phyloP scores from a whole-genome alignment of 2,329 filamentous ascomycete genomes.

The Fusarium bactridioides region DNA sequence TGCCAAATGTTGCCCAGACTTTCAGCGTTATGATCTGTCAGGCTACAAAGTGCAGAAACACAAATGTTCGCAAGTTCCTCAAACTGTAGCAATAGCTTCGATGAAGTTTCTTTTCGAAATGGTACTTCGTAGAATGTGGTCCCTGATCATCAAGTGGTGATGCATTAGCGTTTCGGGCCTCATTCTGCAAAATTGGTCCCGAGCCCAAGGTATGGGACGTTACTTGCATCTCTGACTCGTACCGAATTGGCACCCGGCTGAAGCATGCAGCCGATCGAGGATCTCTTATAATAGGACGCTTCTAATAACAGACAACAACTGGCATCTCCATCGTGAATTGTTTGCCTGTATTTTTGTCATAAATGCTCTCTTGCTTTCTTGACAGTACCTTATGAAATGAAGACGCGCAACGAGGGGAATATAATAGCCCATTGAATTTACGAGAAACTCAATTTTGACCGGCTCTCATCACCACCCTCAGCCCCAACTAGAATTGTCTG shows the following conservation, averaged over 20 bases:
- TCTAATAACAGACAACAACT: not conserved
- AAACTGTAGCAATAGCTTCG: too few relatives aligned
- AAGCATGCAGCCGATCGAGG: not conserved
- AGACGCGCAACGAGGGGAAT: too few relatives aligned
- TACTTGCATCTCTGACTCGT: not conserved
- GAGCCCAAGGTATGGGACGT: not conserved
- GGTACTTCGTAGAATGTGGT: not conserved
- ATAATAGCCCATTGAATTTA: too few relatives aligned
- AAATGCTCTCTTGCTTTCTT: too few relatives aligned
- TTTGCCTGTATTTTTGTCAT: too few relatives aligned
- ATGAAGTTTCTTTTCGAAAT: not conserved
- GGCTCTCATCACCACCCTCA: not conserved
- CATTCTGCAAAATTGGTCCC: not conserved
- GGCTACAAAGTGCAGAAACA: too few relatives aligned
- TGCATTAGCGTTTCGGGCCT: constrained; percentile 11
- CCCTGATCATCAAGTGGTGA: not conserved
- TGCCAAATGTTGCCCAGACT: too few relatives aligned
- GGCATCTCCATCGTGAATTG: too few relatives aligned
- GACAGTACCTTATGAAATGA: too few relatives aligned
- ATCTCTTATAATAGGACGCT: not conserved
- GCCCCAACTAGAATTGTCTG: not conserved
- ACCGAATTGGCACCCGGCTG: not conserved
- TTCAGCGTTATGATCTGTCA: too few relatives aligned
- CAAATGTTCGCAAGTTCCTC: too few relatives aligned
- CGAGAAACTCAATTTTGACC: too few relatives aligned